Evolutionary conservation across 306 rosid species (phyloP), one percentile per base, ranked within the genome.

Genomic region (Cucurbita moschata): DNA sequence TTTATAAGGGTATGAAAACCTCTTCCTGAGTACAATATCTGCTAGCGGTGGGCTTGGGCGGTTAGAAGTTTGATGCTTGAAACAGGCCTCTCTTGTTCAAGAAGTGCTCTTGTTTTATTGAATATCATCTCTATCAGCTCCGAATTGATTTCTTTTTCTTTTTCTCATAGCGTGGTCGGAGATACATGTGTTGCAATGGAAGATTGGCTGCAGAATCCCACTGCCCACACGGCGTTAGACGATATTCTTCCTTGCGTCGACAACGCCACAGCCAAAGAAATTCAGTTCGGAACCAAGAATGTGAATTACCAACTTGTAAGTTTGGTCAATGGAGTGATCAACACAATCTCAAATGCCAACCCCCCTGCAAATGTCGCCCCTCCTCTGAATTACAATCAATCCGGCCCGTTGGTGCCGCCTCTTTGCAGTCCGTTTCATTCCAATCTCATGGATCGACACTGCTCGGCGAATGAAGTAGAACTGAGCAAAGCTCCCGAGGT

Each of bases 141-240:
- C 12, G 7, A 57, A 57, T 14, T 55, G 67, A 57, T 76, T 11
- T 23, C 19, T 40, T 71, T 42, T 83, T 55, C 67, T 37, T 83
- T 44, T 54, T 59, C 26, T 37, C 50, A 6, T 56, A 93, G 98
- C 80, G 89, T 60, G 78, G 80, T 81, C 71, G 96, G 78, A 14
- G 96, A 94, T 82, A 63, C 96, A 10, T 90, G 97, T 78, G 89
- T 90, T 56, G 86, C 95, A 5, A 89, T 90, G 96, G 86, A 90
- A 38, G 97, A 94, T 9, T 94, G 98, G 97, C 86, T 85, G 49
- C 74, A 71, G 74, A 82, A 87, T 50, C 98, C 97, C 2, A 85
- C 83, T 0, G 82, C 82, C n/a, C 83, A 75, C 55, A 75, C 78
- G 13, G 71, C 78, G 0, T 63, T 75, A 61, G 78, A 75, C 19